Conservation (phyloP, 306 rosid genomes). For the Malus sylvestris region DNA sequence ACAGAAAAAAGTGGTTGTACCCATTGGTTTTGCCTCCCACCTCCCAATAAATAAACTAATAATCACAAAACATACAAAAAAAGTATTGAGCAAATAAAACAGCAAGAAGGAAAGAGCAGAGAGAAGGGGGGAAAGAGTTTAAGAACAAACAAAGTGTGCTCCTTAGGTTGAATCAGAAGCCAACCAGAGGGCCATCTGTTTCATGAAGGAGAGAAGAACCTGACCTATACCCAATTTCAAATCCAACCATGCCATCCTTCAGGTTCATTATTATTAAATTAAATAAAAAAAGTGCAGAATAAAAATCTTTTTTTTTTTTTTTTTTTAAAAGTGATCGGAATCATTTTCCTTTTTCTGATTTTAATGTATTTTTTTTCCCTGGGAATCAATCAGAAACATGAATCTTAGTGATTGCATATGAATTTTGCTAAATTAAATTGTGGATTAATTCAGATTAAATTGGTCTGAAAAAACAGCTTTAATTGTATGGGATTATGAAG, state of each 20-base stretch:
- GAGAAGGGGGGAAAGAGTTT: neutral
- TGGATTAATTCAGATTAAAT: neutral
- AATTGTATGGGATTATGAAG: neutral
- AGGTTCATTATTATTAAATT: slow-evolving; percentile 9
- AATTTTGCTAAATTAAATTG: slow-evolving; percentile 1
- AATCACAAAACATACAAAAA: neutral
- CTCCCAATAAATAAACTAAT: neutral
- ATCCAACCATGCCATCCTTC: slow-evolving; percentile 28
- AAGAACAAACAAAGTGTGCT: neutral
- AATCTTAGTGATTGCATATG: neutral
- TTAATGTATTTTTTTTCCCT: neutral
- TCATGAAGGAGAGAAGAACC: slow-evolving; percentile 2
- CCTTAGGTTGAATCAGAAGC: slow-evolving; percentile 19
- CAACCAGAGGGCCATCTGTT: slow-evolving; percentile 15
- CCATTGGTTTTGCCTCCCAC: neutral
- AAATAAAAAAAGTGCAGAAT: neutral
- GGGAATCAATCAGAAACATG: slow-evolving; percentile 14
- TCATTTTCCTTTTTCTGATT: neutral
- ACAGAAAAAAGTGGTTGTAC: too few relatives aligned
- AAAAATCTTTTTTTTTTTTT: neutral
- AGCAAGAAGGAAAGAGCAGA: neutral
- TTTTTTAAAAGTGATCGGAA: neutral
- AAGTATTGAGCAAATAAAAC: neutral
- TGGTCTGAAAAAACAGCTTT: slow-evolving; percentile 6
- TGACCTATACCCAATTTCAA: neutral